phyloP scores from a whole-genome alignment of 257 asterid species.

The Nicotiana obtusifolia region DNA sequence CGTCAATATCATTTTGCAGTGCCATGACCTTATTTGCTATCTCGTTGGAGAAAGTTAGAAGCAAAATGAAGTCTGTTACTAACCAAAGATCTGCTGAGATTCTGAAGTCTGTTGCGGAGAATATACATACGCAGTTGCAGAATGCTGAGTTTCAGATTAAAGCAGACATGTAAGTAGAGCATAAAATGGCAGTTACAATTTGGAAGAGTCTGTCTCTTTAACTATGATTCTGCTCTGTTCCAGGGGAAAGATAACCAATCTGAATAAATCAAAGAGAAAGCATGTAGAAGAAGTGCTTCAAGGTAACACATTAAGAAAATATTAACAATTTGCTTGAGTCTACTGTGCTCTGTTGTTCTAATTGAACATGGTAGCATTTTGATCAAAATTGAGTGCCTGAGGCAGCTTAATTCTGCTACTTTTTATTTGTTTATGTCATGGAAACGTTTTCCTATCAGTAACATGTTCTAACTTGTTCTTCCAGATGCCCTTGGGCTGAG shows the following conservation, averaged over 20 bases:
- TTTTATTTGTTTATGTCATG: background rate
- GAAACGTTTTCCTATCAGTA: background rate
- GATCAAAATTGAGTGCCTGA: constrained; percentile 1
- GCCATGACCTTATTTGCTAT: constrained; percentile 54
- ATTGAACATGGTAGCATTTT: background rate
- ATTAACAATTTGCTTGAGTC: constrained; percentile 1
- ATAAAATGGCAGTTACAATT: constrained; percentile 11
- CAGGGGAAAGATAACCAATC: constrained; percentile 65
- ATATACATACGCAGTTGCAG: constrained; percentile 47
- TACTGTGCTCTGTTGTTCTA: background rate
- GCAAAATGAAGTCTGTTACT: constrained; percentile 58
- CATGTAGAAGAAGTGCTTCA: constrained; percentile 55
- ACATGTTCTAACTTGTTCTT: background rate
- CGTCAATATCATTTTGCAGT: constrained; percentile 36
- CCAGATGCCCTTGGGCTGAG: background rate
- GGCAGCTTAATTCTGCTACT: background rate
- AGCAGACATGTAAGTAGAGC: constrained; percentile 55
- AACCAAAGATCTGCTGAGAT: constrained; percentile 65
- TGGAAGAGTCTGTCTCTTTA: constrained; percentile 17
- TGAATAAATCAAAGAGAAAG: constrained; percentile 50
- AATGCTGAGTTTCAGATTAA: constrained; percentile 69
- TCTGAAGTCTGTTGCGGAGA: constrained; percentile 60
- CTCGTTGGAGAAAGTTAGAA: constrained; percentile 62
- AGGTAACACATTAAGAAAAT: constrained; percentile 42
- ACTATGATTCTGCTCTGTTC: constrained; percentile 26